Conservation (phyloP, 164 flowering plant species). For the Liriodendron chinense region DNA sequence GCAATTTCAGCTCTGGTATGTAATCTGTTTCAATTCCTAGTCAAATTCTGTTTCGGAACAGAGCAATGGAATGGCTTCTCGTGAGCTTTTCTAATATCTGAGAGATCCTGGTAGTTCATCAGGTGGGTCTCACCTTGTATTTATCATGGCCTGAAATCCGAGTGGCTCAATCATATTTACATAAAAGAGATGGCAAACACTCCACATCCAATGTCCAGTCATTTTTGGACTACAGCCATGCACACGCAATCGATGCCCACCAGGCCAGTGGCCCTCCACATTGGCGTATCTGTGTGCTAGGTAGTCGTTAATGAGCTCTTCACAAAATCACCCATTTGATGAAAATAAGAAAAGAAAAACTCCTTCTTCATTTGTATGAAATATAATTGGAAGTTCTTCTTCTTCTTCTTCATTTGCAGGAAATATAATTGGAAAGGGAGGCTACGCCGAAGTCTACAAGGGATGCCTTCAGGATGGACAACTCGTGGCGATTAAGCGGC, state of each 20-base stretch:
- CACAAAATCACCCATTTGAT: constrained; percentile 1
- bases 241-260: too few relatives aligned
- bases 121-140: not conserved
- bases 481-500: constrained; percentile 67
- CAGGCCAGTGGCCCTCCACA: not conserved
- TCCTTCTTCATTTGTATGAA: constrained; percentile 39
- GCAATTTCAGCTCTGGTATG: constrained; percentile 66
- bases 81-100: not conserved
- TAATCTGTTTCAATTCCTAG: not conserved
- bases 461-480: constrained; percentile 68
- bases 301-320: not conserved
- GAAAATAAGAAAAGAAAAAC: not conserved
- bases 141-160: not conserved
- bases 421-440: constrained; percentile 87
- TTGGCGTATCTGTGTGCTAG: not conserved
- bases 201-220: too few relatives aligned
- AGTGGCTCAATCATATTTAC: not conserved
- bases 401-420: constrained; percentile 31
- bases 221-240: too few relatives aligned
- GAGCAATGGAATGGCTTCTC: not conserved
- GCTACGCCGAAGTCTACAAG: constrained; percentile 89
- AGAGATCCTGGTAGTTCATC: not conserved
- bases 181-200: too few relatives aligned
- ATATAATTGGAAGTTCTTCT: constrained; percentile 68
- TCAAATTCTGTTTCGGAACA: not conserved